Percentiles rank a stretch among this genome's conserved stretches.
Evolutionary conservation across 495 filamentous ascomycete genomes (phyloP).

Genomic region (Penicillium flavigenum): DNA sequence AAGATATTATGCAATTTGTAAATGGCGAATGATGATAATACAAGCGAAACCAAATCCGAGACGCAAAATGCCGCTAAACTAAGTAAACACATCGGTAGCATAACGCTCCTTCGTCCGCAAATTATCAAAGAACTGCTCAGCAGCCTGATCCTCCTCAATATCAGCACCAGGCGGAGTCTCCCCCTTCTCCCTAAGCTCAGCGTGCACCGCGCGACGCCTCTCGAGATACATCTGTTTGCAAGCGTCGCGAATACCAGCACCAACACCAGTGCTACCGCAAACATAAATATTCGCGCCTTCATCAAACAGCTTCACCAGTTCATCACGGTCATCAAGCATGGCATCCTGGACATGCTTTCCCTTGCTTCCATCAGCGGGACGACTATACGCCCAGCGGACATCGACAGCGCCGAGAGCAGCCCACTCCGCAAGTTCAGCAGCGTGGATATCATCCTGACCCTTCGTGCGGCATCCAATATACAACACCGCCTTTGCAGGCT

Average conservation of each 20-base stretch:
- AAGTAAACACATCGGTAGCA: constrained; percentile 66
- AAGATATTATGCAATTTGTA: background rate
- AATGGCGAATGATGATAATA: background rate
- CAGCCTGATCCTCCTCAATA: constrained; percentile 39
- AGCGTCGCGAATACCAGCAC: constrained; percentile 55
- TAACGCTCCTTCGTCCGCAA: constrained; percentile 59
- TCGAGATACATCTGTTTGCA: constrained; percentile 50
- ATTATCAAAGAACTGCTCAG: constrained; percentile 54
- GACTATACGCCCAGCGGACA: constrained; percentile 56
- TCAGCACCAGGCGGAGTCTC: constrained; percentile 42
- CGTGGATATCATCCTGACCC: constrained; percentile 59
- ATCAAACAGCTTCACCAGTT: constrained; percentile 54
- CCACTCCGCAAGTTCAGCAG: constrained; percentile 59
- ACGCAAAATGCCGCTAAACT: background rate
- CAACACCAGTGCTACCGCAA: constrained; percentile 63
- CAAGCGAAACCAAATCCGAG: background rate
- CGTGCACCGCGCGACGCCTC: constrained; percentile 43
- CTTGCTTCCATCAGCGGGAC: constrained; percentile 31
- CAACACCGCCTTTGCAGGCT: constrained; percentile 58
- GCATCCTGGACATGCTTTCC: constrained; percentile 62
- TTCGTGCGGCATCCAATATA: constrained; percentile 63
- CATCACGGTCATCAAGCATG: constrained; percentile 51
- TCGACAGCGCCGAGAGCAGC: constrained; percentile 56
- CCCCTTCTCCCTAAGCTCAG: constrained; percentile 28
- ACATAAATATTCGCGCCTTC: constrained; percentile 63